Evolutionary conservation across 768 basidiomycete genomes (phyloP).

Genomic region (Rhodotorula babjevae): DNA sequence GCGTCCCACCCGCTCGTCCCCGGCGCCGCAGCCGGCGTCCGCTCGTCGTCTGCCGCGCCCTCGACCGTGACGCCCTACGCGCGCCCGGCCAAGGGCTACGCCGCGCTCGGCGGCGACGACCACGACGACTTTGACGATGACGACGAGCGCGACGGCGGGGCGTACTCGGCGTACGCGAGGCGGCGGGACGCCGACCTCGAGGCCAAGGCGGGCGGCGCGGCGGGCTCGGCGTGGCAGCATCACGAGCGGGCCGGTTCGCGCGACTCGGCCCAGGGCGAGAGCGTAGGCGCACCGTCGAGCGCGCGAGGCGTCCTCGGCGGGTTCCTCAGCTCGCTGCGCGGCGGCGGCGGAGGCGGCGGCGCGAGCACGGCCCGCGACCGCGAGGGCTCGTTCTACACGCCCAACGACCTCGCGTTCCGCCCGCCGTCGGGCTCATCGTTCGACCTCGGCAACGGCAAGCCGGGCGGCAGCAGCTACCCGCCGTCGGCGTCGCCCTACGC

Average conservation of each 20-base stretch:
- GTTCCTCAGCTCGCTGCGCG: slow-evolving; percentile 8
- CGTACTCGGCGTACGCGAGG: slow-evolving; percentile 22
- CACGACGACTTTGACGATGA: slow-evolving; percentile 3
- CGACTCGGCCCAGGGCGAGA: not conserved
- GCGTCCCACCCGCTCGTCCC: slow-evolving; percentile 22
- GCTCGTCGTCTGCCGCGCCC: not conserved
- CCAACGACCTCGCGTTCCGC: slow-evolving; percentile 31
- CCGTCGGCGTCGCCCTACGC: slow-evolving; percentile 2
- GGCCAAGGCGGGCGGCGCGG: not conserved
- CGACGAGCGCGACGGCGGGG: slow-evolving; percentile 5
- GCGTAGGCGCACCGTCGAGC: not conserved
- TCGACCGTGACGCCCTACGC: slow-evolving; percentile 21
- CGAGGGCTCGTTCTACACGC: slow-evolving; percentile 21
- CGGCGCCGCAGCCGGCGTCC: not conserved
- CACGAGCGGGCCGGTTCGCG: not conserved
- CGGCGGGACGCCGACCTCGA: slow-evolving; percentile 19
- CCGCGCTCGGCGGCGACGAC: slow-evolving; percentile 14
- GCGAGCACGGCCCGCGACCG: not conserved
- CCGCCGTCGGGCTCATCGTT: slow-evolving; percentile 5
- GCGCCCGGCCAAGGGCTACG: slow-evolving; percentile 17
- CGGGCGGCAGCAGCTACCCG: not conserved
- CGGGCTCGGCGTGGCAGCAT: not conserved
- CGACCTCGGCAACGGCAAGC: not conserved
- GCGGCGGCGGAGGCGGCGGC: not conserved
- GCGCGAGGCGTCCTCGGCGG: slow-evolving; percentile 11